Evolutionary conservation across 371 early-diverging fungal genomes (phyloP).

Genomic region (Dichotomocladium elegans): DNA sequence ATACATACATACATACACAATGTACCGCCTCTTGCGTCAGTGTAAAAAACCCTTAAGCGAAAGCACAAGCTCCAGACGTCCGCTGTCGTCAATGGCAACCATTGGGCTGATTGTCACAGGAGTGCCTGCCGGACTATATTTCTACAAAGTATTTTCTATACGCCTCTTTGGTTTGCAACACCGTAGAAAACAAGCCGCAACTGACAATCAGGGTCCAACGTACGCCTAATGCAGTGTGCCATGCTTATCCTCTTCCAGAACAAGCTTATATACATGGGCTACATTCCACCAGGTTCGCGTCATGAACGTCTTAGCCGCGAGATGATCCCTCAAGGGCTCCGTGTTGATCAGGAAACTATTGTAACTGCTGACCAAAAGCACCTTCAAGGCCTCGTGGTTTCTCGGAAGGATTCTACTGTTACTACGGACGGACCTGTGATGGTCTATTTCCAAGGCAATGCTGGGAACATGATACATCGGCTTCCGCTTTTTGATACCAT

Average conservation of each 20-base stretch:
- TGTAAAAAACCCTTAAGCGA: too few relatives aligned
- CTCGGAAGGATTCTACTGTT: conserved; percentile 1
- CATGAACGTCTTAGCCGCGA: conserved; percentile 7
- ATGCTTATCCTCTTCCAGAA: conserved; percentile 39
- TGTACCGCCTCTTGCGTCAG: too few relatives aligned
- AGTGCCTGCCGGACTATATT: conserved; percentile 21
- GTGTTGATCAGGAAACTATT: conserved; percentile 12
- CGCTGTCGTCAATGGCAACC: conserved; percentile 12
- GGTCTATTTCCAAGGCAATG: conserved; percentile 27
- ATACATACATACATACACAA: too few relatives aligned
- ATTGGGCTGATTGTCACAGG: conserved; percentile 17
- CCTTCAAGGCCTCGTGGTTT: conserved; percentile 21
- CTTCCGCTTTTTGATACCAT: conserved; percentile 24
- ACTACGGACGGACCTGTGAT: not conserved
- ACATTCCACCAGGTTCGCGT: conserved; percentile 36
- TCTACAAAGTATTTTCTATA: conserved; percentile 25
- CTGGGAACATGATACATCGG: conserved; percentile 43
- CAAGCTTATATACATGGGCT: conserved; percentile 43
- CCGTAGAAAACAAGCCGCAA: not conserved
- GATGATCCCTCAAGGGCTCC: not conserved
- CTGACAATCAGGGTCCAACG: too few relatives aligned
- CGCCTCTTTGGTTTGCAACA: not conserved
- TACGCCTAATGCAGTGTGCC: conserved; percentile 22
- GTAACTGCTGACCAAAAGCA: conserved; percentile 16
- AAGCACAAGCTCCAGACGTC: too few relatives aligned